A percentile compares a stretch with the other conserved stretches of the same genome.
These are phyloP conservation scores for Sporobolomyces phaffii DNA, from an alignment of 768 basidiomycete species.

Conservation along the genomic window DNA sequence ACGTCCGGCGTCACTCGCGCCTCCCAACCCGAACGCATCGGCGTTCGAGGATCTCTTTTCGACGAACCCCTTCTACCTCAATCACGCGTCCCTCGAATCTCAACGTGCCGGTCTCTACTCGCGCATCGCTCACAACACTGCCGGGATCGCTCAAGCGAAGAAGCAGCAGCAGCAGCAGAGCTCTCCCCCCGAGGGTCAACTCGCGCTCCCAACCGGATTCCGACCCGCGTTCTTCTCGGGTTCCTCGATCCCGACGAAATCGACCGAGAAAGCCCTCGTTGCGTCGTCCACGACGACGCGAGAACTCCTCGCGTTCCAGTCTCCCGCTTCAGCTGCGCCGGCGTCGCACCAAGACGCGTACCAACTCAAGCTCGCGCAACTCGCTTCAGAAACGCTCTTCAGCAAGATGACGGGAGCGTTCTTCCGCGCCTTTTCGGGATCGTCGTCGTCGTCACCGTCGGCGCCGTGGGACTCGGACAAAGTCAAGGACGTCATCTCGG, in stretches of 20 bases:
- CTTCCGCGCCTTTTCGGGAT: slow-evolving; percentile 77
- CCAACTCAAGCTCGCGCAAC: slow-evolving; percentile 54
- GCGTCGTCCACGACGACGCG: slow-evolving; percentile 15
- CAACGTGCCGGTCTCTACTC: slow-evolving; percentile 42
- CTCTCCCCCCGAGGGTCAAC: neutral
- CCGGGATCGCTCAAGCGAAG: slow-evolving; percentile 28
- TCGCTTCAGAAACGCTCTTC: slow-evolving; percentile 71
- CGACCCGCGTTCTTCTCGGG: slow-evolving; percentile 40
- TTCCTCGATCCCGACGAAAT: slow-evolving; percentile 39
- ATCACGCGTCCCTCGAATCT: slow-evolving; percentile 26
- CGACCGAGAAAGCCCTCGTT: slow-evolving; percentile 4
- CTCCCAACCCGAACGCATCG: slow-evolving; percentile 2
- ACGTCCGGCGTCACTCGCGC: slow-evolving; percentile 16
- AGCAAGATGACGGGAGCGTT: slow-evolving; percentile 68
- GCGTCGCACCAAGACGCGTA: slow-evolving; percentile 43
- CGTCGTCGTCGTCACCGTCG: neutral
- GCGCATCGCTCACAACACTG: slow-evolving; percentile 41
- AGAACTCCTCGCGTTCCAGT: slow-evolving; percentile 54
- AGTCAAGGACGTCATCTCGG: slow-evolving; percentile 23
- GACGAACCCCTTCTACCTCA: slow-evolving; percentile 41
- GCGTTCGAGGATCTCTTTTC: slow-evolving; percentile 40
- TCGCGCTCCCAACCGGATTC: slow-evolving; percentile 27
- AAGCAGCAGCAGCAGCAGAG: neutral
- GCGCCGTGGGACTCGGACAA: slow-evolving; percentile 1
- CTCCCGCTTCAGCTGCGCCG: slow-evolving; percentile 42